These are phyloP conservation scores for Berkeleyomyces rouxiae DNA, from an alignment of 2,329 filamentous ascomycete species.

Conservation along the genomic window DNA sequence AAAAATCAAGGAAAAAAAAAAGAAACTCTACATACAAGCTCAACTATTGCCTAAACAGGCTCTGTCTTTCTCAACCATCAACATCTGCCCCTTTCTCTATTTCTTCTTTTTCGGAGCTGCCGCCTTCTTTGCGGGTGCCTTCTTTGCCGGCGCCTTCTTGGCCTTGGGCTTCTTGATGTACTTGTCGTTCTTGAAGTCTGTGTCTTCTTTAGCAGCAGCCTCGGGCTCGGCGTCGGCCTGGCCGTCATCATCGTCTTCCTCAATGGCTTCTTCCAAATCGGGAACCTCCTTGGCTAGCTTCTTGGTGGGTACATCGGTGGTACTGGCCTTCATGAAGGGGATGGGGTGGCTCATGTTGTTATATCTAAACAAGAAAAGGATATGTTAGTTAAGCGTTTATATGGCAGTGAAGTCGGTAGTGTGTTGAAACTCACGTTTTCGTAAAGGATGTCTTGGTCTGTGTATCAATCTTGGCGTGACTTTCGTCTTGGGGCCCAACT, in stretches of 20 bases:
- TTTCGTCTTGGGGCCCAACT: slow-evolving; percentile 67
- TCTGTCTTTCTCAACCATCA: background rate
- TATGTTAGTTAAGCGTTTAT: slow-evolving; percentile 7
- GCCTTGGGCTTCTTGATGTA: slow-evolving; percentile 84
- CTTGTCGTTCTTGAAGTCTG: slow-evolving; percentile 87
- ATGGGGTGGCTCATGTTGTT: slow-evolving; percentile 75
- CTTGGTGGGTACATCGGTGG: slow-evolving; percentile 46
- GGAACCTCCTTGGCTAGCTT: slow-evolving; percentile 59
- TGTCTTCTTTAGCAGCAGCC: slow-evolving; percentile 55
- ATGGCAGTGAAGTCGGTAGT: background rate
- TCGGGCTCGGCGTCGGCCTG: slow-evolving; percentile 40
- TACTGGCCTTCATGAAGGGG: slow-evolving; percentile 89
- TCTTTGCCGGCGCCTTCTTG: slow-evolving; percentile 35
- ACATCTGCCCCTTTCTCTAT: background rate
- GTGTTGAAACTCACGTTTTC: slow-evolving; percentile 45
- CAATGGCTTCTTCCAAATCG: slow-evolving; percentile 89
- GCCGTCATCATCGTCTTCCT: slow-evolving; percentile 75
- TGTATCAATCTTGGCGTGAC: slow-evolving; percentile 58
- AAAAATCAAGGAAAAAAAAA: background rate
- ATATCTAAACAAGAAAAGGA: slow-evolving; percentile 38
- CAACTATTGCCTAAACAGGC: background rate
- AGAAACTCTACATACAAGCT: background rate
- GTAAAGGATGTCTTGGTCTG: slow-evolving; percentile 86
- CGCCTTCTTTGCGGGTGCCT: slow-evolving; percentile 26
- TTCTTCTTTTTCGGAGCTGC: slow-evolving; percentile 14